Conservation (phyloP, 495 filamentous ascomycete species). For the Hypomontagnella monticulosa region DNA sequence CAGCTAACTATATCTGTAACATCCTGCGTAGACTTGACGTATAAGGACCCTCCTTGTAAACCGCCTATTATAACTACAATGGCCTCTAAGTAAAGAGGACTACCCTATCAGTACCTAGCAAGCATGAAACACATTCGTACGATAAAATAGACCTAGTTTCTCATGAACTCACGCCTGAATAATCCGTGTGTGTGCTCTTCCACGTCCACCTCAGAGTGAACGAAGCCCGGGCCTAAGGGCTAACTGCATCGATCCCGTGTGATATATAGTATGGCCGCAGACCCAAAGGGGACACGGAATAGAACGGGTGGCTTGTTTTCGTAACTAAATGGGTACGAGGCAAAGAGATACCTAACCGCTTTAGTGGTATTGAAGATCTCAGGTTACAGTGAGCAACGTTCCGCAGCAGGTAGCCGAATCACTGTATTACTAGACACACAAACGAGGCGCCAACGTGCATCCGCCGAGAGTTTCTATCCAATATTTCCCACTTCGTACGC, state of each 20-base stretch:
- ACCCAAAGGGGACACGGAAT: neutral
- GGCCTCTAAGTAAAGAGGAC: too few species aligned
- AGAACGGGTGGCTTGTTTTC: neutral
- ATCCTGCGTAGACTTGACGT: too few species aligned
- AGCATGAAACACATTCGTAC: too few species aligned
- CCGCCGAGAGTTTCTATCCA: neutral
- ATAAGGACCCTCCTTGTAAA: too few species aligned
- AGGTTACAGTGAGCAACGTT: conserved; percentile 6
- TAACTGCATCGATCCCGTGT: conserved; percentile 14
- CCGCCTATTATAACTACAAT: too few species aligned
- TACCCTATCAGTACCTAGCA: too few species aligned
- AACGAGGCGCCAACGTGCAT: conserved; percentile 6
- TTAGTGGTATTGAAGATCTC: conserved; percentile 8
- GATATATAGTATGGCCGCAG: conserved; percentile 12
- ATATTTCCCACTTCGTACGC: neutral
- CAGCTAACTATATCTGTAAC: too few species aligned
- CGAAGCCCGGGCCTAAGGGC: neutral
- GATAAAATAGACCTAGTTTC: too few species aligned
- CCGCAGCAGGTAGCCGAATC: conserved; percentile 8
- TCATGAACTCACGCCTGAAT: too few species aligned
- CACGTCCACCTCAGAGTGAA: too few species aligned
- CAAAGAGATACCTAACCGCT: conserved; percentile 16
- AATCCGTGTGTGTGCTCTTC: too few species aligned
- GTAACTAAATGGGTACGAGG: neutral
- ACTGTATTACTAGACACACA: neutral